phyloP scores from a whole-genome alignment of 192 early-diverging fungal genomes.

The Entophlyctis helioformis region DNA sequence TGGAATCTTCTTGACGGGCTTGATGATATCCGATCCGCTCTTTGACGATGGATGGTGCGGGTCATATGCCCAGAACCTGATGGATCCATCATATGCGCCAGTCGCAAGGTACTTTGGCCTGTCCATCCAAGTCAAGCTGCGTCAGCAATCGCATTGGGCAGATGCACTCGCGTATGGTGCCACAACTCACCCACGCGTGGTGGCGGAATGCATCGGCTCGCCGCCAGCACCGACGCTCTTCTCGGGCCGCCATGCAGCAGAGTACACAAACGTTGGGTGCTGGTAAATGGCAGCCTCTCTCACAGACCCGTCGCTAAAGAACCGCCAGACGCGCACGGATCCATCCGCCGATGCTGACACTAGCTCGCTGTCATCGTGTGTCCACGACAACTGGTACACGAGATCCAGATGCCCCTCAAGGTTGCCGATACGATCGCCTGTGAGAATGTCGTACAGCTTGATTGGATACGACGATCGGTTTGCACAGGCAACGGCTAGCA shows the following conservation, averaged over 20 bases:
- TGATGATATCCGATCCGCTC: not conserved
- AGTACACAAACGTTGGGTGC: conserved; percentile 33
- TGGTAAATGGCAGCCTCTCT: conserved; percentile 4
- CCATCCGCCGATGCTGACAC: conserved; percentile 33
- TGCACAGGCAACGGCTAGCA: conserved; percentile 23
- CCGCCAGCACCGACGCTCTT: not conserved
- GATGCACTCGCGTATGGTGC: not conserved
- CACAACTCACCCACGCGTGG: too few species aligned
- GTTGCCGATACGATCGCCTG: conserved; percentile 17
- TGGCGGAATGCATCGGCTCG: not conserved
- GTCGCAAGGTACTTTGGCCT: conserved; percentile 18
- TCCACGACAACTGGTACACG: conserved; percentile 33
- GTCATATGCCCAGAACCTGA: conserved; percentile 21
- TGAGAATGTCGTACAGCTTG: conserved; percentile 26
- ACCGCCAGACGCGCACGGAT: conserved; percentile 24
- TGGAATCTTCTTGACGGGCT: conserved; percentile 6
- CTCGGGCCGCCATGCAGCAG: conserved; percentile 16
- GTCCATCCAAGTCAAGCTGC: not conserved
- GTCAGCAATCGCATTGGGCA: not conserved
- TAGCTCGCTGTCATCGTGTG: conserved; percentile 22
- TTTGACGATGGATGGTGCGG: not conserved
- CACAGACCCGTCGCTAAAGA: conserved; percentile 5
- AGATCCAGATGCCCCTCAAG: conserved; percentile 31
- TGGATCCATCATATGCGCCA: conserved; percentile 22
- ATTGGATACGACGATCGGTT: conserved; percentile 11